phyloP scores from a whole-genome alignment of 2,329 filamentous ascomycete genomes.

The Xylaria sp. region DNA sequence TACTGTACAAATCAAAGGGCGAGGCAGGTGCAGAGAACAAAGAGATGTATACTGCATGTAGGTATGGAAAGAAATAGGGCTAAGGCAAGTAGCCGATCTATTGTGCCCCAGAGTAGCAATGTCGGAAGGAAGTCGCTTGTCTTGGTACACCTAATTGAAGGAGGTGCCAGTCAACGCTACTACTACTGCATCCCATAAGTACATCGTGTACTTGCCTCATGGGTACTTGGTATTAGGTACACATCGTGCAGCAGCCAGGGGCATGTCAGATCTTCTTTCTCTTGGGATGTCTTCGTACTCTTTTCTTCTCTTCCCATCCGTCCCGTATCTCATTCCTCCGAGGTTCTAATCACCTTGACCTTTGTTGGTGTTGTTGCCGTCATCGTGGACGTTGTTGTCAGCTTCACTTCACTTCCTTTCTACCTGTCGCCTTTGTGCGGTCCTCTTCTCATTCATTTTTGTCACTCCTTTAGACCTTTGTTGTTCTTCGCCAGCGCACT shows the following conservation, averaged over 20 bases:
- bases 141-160: background rate
- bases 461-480: conserved; percentile 31
- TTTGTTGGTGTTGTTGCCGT: conserved; percentile 13
- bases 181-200: conserved; percentile 5
- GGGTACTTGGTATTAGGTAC: conserved; percentile 4
- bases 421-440: background rate
- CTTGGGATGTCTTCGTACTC: conserved; percentile 1
- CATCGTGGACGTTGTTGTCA: conserved; percentile 20
- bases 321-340: conserved; percentile 6
- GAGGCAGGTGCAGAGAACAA: background rate
- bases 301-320: conserved; percentile 16
- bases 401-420: conserved; percentile 23
- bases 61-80: background rate
- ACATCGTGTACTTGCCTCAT: background rate
- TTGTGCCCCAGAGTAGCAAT: background rate
- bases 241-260: conserved; percentile 14
- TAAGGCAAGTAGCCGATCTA: background rate
- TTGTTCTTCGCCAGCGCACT: conserved; percentile 17
- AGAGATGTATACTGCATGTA: too few species aligned
- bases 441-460: conserved; percentile 21
- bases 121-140: conserved; percentile 6
- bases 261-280: conserved; percentile 14
- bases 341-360: conserved; percentile 18
- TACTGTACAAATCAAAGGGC: background rate
- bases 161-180: conserved; percentile 4